Conservation (phyloP, 805 yeast genomes). For the Debaryomyces tyrocola region DNA sequence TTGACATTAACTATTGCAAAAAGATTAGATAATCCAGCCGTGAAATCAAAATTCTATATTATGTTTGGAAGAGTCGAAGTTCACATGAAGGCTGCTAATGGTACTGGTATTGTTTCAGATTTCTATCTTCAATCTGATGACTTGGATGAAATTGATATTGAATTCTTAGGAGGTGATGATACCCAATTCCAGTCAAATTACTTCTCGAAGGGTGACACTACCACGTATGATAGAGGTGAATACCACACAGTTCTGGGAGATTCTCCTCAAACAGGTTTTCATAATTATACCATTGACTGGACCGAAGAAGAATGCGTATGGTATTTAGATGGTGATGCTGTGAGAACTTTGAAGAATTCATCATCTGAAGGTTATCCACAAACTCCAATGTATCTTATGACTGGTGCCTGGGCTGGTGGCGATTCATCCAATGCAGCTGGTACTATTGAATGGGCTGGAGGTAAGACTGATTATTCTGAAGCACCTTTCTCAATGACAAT, state of each 20-base stretch:
- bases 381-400: constrained; percentile 70
- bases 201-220: constrained; percentile 75
- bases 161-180: constrained; percentile 79
- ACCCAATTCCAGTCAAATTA: constrained; percentile 74
- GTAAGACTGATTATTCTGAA: constrained; percentile 56
- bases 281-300: constrained; percentile 86
- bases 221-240: constrained; percentile 77
- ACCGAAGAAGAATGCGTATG: constrained; percentile 60
- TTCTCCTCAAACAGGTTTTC: constrained; percentile 57
- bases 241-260: constrained; percentile 52
- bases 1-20: constrained; percentile 54
- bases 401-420: constrained; percentile 83
- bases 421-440: constrained; percentile 62
- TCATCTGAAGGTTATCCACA: constrained; percentile 77
- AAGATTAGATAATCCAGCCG: constrained; percentile 71
- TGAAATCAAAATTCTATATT: constrained; percentile 72
- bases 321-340: constrained; percentile 65
- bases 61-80: constrained; percentile 85
- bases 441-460: constrained; percentile 82
- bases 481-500: constrained; percentile 71
- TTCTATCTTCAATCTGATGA: constrained; percentile 79
- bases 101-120: constrained; percentile 76
- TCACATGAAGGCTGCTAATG: constrained; percentile 66
- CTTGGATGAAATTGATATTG: constrained; percentile 83
- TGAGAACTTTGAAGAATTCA: constrained; percentile 58